Percentiles rank a stretch among this genome's conserved stretches.
Conservation (phyloP, 768 basidiomycete species). For the Lentinus tigrinus region DNA sequence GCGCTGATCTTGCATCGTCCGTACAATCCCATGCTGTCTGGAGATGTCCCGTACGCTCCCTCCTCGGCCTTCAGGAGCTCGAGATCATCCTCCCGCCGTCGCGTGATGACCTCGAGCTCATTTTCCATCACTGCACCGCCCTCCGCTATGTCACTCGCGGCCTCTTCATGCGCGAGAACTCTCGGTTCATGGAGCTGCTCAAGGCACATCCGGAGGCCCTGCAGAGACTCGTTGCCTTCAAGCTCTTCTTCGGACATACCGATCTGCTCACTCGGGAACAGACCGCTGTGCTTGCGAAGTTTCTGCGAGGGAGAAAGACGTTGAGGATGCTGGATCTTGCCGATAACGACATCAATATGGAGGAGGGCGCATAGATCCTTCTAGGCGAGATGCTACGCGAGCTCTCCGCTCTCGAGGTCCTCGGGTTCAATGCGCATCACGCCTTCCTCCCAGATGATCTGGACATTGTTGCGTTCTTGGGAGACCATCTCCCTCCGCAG, state of each 20-base stretch:
- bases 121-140: constrained; percentile 4
- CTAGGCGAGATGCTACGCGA: not conserved
- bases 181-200: not conserved
- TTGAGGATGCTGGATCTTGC: not conserved
- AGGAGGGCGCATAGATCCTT: not conserved
- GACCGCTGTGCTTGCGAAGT: no score
- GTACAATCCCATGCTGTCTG: not conserved
- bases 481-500: not conserved
- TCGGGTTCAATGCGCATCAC: not conserved
- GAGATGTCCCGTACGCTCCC: not conserved
- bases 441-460: not conserved
- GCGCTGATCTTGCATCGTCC: not conserved
- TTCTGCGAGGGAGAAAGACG: no score
- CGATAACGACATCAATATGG: no score
- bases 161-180: not conserved
- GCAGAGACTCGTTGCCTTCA: constrained; percentile 6
- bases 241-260: not conserved
- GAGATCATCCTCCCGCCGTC: not conserved
- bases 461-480: not conserved
- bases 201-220: not conserved
- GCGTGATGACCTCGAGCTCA: not conserved
- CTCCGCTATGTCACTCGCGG: not conserved
- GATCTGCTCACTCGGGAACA: not conserved
- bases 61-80: constrained; percentile 7
- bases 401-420: not conserved